A percentile compares a stretch with the other conserved stretches of the same genome.
These are phyloP conservation scores for Gloeostereum incarnatum DNA, from an alignment of 768 basidiomycete species.

Conservation along the genomic window DNA sequence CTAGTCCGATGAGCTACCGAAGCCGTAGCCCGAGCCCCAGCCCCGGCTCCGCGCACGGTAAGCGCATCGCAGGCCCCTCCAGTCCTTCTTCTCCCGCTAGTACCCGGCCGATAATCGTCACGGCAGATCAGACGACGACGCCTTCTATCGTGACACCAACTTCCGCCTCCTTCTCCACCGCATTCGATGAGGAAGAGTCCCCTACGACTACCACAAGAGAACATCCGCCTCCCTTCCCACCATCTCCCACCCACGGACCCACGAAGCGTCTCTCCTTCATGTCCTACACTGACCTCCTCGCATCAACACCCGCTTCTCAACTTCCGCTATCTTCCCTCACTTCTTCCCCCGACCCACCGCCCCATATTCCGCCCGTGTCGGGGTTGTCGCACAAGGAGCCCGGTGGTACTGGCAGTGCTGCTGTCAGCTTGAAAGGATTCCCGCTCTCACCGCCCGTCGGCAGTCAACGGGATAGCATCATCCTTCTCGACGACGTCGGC, in stretches of 20 bases:
- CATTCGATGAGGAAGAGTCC: constrained; percentile 19
- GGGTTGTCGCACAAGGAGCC: constrained; percentile 22
- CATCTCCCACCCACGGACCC: constrained; percentile 36
- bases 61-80: constrained; percentile 6
- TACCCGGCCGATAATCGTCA: no score
- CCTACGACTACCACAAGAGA: constrained; percentile 24
- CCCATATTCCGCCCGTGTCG: constrained; percentile 61
- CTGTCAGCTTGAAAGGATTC: not conserved
- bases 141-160: constrained; percentile 36
- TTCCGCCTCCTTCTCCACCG: constrained; percentile 35
- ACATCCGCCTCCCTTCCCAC: constrained; percentile 17
- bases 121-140: constrained; percentile 7
- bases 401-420: not conserved
- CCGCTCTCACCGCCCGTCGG: constrained; percentile 15
- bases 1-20: constrained; percentile 42
- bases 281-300: constrained; percentile 78
- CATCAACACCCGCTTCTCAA: constrained; percentile 65
- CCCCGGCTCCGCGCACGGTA: constrained; percentile 10
- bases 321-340: constrained; percentile 70
- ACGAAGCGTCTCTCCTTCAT: constrained; percentile 81
- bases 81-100: constrained; percentile 2
- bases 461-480: constrained; percentile 27
- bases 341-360: constrained; percentile 58
- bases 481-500: constrained; percentile 52
- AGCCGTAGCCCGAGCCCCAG: constrained; percentile 61